Evolutionary conservation across 768 basidiomycete species (phyloP), one percentile per base, ranked within the genome.

Genomic region (Podaxis carcinomalis): DNA sequence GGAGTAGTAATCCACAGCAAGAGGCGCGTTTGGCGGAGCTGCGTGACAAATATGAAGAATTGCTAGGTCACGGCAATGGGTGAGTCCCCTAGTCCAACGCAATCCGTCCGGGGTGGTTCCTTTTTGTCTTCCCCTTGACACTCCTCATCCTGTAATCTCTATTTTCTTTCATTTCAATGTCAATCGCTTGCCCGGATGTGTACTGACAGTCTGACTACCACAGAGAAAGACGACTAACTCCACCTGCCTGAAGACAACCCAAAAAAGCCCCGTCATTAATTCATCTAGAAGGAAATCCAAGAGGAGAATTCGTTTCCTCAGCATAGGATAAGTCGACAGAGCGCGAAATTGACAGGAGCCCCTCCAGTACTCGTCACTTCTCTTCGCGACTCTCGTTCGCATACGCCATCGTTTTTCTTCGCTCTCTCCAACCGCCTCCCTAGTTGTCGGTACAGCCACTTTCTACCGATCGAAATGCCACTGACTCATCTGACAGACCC

Each of bases 11-110:
- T 13, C 57, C 73, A n/a, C 75, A 77, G 25, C 62, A 67, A 36
- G 77, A 81, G 60, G 64, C 64, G 23, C 67, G 77, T 6, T 46
- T 74, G 4, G 56, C 56, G 0, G 61, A 50, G 9, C 62, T 70
- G 6, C 63, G 73, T 27, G 53, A 56, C 2, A 63, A 59, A n/a
- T 74, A 72, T 64, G 73, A 74, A 61, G 70, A 72, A 3, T 60
- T 74, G 11, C 56, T 74, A 54, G 73, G 72, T 6, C 70, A 73
- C 60, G 69, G 61, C 4, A 70, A 65, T 56, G 67, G 69, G 72
- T 72, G 40, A 51, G 63, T 63, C 11, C 11, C 44, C 5, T 21
- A 1, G 11, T 32, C 23, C 3, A 9, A 3, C 2, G 3, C 16
- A 35, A 32, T 16, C 16, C 27, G 9, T 36, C 32, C 13, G 35